These are phyloP conservation scores for Rhizoclosmatium globosum DNA, from an alignment of 192 early-diverging fungal species.

Conservation along the genomic window DNA sequence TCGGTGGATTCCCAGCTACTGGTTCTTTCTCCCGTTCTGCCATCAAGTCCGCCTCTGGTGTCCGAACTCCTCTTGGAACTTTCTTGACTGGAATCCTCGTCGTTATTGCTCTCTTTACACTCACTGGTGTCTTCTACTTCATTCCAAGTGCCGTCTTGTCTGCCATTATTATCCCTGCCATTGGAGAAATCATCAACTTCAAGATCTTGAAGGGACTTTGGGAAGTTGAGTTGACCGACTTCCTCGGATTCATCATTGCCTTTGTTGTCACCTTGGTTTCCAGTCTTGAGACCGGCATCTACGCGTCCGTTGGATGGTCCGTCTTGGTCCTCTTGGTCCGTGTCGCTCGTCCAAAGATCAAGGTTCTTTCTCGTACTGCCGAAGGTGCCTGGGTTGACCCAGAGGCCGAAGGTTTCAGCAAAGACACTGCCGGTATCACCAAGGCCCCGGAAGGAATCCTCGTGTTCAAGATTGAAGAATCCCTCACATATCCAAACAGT, in stretches of 20 bases:
- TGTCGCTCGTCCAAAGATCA: constrained; percentile 72
- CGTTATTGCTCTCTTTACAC: constrained; percentile 81
- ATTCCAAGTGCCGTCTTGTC: constrained; percentile 83
- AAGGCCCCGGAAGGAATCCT: constrained; percentile 67
- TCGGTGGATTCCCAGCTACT: constrained; percentile 88
- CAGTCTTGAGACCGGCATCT: constrained; percentile 82
- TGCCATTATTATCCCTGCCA: constrained; percentile 87
- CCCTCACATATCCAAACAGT: constrained; percentile 75
- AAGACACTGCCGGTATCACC: neutral
- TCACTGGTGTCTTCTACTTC: constrained; percentile 87
- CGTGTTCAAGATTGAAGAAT: constrained; percentile 73
- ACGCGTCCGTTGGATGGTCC: constrained; percentile 76
- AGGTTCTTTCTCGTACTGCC: constrained; percentile 45
- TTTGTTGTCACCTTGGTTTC: constrained; percentile 69
- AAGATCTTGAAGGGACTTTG: constrained; percentile 48
- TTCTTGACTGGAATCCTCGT: constrained; percentile 83
- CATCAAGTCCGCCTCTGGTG: constrained; percentile 89
- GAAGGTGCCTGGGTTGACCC: constrained; percentile 46
- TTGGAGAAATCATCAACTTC: constrained; percentile 75
- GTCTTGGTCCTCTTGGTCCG: constrained; percentile 80
- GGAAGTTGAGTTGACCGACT: constrained; percentile 54
- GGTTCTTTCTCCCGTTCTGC: constrained; percentile 94
- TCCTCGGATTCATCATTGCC: constrained; percentile 59
- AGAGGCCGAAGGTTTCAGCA: neutral
- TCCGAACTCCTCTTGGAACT: constrained; percentile 79